phyloP scores from a whole-genome alignment of 1,284 basidiomycete genomes.

The Neonothopanus nambi region DNA sequence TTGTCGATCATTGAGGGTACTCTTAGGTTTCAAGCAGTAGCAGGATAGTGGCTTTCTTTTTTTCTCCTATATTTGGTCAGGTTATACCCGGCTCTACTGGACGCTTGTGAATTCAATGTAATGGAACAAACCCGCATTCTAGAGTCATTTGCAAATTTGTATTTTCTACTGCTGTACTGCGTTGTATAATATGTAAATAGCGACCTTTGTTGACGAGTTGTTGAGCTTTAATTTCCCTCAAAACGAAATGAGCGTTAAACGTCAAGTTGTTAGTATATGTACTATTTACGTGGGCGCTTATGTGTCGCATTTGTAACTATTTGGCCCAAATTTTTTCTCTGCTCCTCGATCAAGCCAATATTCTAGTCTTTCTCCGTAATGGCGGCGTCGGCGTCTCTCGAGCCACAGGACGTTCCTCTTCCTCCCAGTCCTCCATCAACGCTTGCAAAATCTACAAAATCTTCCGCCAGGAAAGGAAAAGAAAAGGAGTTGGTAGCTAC shows the following conservation, averaged over 20 bases:
- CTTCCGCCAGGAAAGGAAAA: constrained; percentile 35
- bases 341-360: too few relatives aligned
- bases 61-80: not conserved
- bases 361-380: constrained; percentile 18
- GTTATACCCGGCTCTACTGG: constrained; percentile 9
- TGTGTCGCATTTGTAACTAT: constrained; percentile 5
- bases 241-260: too few relatives aligned
- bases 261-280: too few relatives aligned
- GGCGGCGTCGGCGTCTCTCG: constrained; percentile 37
- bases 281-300: constrained; percentile 1
- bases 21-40: constrained; percentile 54
- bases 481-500: constrained; percentile 31
- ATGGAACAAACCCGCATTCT: too few relatives aligned
- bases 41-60: not conserved
- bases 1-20: constrained; percentile 59
- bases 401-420: constrained; percentile 28
- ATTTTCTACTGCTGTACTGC: too few relatives aligned
- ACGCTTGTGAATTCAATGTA: too few relatives aligned
- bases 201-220: too few relatives aligned
- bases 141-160: too few relatives aligned
- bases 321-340: not conserved
- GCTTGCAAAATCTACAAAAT: constrained; percentile 15
- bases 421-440: constrained; percentile 14
- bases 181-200: too few relatives aligned
- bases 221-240: too few relatives aligned